Evolutionary conservation across 768 basidiomycete genomes (phyloP), one percentile per base, ranked within the genome.

Genomic region (Lactarius indigo): DNA sequence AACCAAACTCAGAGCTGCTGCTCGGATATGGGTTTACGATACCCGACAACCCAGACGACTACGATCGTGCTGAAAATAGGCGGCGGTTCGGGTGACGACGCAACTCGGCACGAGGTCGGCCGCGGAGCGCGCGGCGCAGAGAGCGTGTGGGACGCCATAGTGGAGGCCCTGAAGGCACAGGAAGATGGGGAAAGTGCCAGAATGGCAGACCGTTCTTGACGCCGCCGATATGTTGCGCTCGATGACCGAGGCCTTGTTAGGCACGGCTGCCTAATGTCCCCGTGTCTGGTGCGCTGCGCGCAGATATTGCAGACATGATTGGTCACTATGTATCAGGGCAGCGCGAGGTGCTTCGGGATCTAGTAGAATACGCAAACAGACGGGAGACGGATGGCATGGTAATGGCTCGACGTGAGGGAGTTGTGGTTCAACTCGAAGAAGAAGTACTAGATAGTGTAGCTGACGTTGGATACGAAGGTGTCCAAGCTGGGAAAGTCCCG

Each of bases 11-110:
- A 31, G 92, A 96, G 76, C 83, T 98, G 54, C 85, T 98, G 56
- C 82, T 98, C 5, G 94, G 92, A 6, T 98, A 97, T 73, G 96
- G 96, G 1, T 98, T 98, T 77, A 85, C 91, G 0, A 74, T 96
- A 4, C 78, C 83, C 1, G 69, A 85, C 33, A 97, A 97, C 69
- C 90, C 89, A 0, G 92, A 94, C 72, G 96, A 97, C 73, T n/a
- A 91, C 90, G 0, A 89, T 96, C 71, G 80, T 90, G 1, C 83
- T 97, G 39, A 88, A 88, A 68, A 78, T 96, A 47, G 89, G 89
- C 17, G 87, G 89, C 1, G 47, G 47, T 5, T 63, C 72, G 1
- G 64, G 59, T 1, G 73, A 75, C 7, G 64, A 41, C 18, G 57
- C 78, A 1, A 75, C 76, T 63, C 83, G 78, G 71, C 91, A 89